A percentile compares a stretch with the other conserved stretches of the same genome.
phyloP scores from a whole-genome alignment of 306 rosid species.

The Ochetophila trinervis region DNA sequence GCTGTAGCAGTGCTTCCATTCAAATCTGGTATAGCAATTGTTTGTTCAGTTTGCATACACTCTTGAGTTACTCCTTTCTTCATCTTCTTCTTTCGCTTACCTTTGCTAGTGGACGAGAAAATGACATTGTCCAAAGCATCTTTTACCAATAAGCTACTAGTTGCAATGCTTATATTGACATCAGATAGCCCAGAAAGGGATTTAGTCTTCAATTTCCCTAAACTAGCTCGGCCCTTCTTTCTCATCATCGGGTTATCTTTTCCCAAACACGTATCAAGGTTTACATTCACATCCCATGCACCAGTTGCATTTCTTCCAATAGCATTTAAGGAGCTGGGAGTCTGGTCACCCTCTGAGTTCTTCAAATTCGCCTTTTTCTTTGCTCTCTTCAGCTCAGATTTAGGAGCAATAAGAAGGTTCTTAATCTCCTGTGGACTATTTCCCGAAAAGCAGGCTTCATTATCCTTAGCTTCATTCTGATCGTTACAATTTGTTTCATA shows the following conservation, averaged over 20 bases:
- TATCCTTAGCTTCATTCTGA: constrained; percentile 26
- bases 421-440: constrained; percentile 5
- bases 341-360: constrained; percentile 32
- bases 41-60: constrained; percentile 29
- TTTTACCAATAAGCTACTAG: constrained; percentile 18
- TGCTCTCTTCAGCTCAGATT: constrained; percentile 31
- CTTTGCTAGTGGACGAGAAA: constrained; percentile 21
- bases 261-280: constrained; percentile 6
- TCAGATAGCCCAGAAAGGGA: constrained; percentile 60
- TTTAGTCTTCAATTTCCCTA: constrained; percentile 43
- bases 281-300: constrained; percentile 23
- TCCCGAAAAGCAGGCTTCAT: constrained; percentile 27
- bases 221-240: constrained; percentile 27
- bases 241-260: constrained; percentile 12
- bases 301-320: constrained; percentile 16
- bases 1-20: constrained; percentile 34
- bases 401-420: constrained; percentile 1
- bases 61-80: constrained; percentile 26
- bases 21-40: constrained; percentile 41
- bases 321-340: constrained; percentile 24
- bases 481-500: constrained; percentile 20
- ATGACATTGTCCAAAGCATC: constrained; percentile 17
- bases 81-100: constrained; percentile 31
- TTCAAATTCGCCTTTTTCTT: constrained; percentile 23
- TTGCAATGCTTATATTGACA: constrained; percentile 34